Evolutionary conservation across 106 monocot species (phyloP), one percentile per base, ranked within the genome.

Genomic region (Triglochin maritima): DNA sequence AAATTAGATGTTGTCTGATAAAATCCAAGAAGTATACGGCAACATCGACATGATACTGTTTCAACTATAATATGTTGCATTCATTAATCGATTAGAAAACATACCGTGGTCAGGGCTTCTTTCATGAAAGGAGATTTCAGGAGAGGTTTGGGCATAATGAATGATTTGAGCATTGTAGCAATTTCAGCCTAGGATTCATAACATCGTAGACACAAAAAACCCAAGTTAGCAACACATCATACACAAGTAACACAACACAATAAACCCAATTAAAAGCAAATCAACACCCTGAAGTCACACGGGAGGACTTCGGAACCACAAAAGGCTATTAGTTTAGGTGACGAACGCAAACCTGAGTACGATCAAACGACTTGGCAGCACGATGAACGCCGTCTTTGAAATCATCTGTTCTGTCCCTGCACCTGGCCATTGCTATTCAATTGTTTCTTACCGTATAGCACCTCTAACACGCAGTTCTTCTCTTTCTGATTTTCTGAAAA

Each of bases 81-180:
- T 43, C 52, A 4, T 8, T 51, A 0, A 41, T 9, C 11, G 15
- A 53, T 52, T 43, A 41, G 41, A 43, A 6, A 67, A 45, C 53
- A 56, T 90, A 96, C 90, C 75, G 96, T 96, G 60, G 84, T 96
- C 57, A 90, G 47, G 44, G 96, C 76, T 74, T 85, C 80, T 80
- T 84, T 88, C 53, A 70, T 84, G 50, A 96, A 96, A 3, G 90
- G 77, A 14, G 85, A 80, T 51, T 72, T 83, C 5, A 82, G 77
- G 4, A 72, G 57, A 17, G 78, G 62, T 69, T 82, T 96, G 69
- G 70, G 87, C 79, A 96, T 80, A 68, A 96, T 96, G 76, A 96
- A 96, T 50, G 83, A 87, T 56, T 90, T 74, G 79, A 86, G 65
- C 6, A 84, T 44, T 62, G 78, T 67, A 10, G 90, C 90, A 77